A percentile compares a stretch with the other conserved stretches of the same genome.
These are phyloP conservation scores for Carallia brachiata DNA, from an alignment of 345 rosid genomes.

Conservation along the genomic window DNA sequence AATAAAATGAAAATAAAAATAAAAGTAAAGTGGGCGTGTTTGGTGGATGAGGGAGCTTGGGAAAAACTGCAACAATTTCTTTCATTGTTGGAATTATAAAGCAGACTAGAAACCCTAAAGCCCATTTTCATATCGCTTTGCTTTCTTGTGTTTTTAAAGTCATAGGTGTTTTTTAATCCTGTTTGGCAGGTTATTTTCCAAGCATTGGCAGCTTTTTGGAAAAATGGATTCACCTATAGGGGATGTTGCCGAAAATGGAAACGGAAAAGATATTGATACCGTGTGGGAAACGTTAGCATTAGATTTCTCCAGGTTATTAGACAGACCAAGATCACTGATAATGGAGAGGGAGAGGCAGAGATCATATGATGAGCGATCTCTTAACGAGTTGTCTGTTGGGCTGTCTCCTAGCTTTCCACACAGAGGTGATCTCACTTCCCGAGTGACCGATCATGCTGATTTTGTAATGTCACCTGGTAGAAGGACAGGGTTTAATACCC, in stretches of 20 bases:
- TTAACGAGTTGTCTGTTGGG: constrained; percentile 46
- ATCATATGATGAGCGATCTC: constrained; percentile 67
- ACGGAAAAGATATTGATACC: constrained; percentile 29
- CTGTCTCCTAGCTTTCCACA: constrained; percentile 28
- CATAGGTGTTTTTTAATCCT: too few species aligned
- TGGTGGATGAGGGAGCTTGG: not conserved
- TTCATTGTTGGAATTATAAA: not conserved
- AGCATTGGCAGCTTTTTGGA: not conserved
- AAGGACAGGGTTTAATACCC: constrained; percentile 69
- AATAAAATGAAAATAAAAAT: too few species aligned
- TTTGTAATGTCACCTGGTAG: constrained; percentile 47
- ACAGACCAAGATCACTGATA: constrained; percentile 67
- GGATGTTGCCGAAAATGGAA: constrained; percentile 43
- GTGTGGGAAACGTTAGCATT: constrained; percentile 47
- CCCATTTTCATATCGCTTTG: too few species aligned
- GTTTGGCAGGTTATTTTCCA: not conserved
- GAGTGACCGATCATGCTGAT: constrained; percentile 41
- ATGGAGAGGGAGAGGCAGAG: constrained; percentile 81
- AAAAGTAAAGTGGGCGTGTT: not conserved
- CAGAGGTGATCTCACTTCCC: constrained; percentile 29
- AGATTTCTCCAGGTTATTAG: constrained; percentile 65
- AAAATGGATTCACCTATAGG: constrained; percentile 38
- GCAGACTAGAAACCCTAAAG: not conserved
- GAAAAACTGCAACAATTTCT: not conserved
- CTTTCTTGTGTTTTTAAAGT: too few species aligned